Evolutionary conservation across 495 filamentous ascomycete species (phyloP).

Genomic region (Penicillium waksmanii): DNA sequence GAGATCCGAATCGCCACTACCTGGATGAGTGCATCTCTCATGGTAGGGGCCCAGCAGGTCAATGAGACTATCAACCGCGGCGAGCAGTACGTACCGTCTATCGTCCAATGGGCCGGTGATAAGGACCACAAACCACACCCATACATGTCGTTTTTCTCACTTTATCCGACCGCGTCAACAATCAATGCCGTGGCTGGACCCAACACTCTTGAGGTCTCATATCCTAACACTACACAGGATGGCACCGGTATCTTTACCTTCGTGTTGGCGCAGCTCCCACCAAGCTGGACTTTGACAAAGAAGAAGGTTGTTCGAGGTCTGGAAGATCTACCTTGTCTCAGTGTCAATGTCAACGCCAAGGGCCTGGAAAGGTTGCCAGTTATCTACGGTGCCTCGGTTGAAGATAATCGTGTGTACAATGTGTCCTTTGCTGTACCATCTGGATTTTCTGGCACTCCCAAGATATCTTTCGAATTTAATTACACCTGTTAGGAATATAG

Average conservation of each 20-base stretch:
- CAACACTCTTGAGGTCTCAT: conserved; percentile 27
- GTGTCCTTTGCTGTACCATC: conserved; percentile 32
- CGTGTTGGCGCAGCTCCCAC: conserved; percentile 29
- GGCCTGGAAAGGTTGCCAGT: conserved; percentile 26
- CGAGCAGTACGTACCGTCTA: conserved; percentile 33
- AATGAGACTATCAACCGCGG: conserved; percentile 27
- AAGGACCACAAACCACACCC: conserved; percentile 27
- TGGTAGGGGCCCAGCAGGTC: conserved; percentile 33
- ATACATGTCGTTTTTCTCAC: conserved; percentile 31
- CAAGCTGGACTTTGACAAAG: conserved; percentile 28
- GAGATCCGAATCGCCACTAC: conserved; percentile 25
- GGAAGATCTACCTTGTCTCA: conserved; percentile 29
- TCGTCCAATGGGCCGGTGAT: conserved; percentile 37
- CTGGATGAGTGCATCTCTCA: conserved; percentile 33
- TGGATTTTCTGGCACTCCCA: conserved; percentile 26
- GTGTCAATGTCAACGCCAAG: conserved; percentile 24
- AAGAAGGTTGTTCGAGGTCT: conserved; percentile 26
- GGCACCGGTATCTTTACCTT: conserved; percentile 35
- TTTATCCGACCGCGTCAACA: conserved; percentile 32
- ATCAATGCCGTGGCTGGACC: conserved; percentile 27
- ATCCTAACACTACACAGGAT: conserved; percentile 34
- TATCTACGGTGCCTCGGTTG: conserved; percentile 28
- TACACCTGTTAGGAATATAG: conserved; percentile 29
- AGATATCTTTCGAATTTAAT: conserved; percentile 26
- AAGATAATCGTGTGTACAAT: conserved; percentile 34